Evolutionary conservation across 1,139 yeast species (phyloP), one percentile per base, ranked within the genome.

Genomic region (Schizosaccharomyces versatilis): DNA sequence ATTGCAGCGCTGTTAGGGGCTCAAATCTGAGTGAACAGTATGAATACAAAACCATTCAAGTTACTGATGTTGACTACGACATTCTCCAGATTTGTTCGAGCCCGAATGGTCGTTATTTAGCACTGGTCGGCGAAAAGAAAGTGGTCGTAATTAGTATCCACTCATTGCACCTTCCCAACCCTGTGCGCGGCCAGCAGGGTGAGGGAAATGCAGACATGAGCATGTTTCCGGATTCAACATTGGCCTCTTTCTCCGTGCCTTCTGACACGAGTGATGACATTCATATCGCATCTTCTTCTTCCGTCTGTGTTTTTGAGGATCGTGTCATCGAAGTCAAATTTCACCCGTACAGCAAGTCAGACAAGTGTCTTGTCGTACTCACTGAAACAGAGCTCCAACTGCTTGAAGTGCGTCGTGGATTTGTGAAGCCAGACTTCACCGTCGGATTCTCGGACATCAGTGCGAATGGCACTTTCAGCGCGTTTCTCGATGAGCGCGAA

Each of bases 51-150:
- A 52, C 15, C n/a, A n/a, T 52, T 10, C 14, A 19, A 10, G 17
- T 19, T 14, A 53, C 54, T 17, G 54, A 52, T n/a, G 19, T 52
- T 6, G 32, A 52, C 3, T 24, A 10, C 9, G 38, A 24, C n/a
- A 54, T 54, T 17, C 8, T 19, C 7, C 54, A 54, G 38, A 38
- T 51, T 9, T 36, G 19, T 38, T 10, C 36, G 15, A 36, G 39
- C 14, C n/a, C 17, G 12, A 53, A 53, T 12, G 53, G 42, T 7
- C 19, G 32, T 6, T 40, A 17, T n/a, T 12, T 53, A 10, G 39
- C 54, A n/a, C 24, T 41, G 19, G 12, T 51, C 14, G 54, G 54
- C 42, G 53, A 54, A 12, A 38, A 41, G 12, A 44, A 54, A 19
- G 14, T 54, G 2, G 39, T 19, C 14, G 47, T 42, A 7, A 38